Evolutionary conservation across 2,329 filamentous ascomycete species (phyloP).

Genomic region (Purpureocillium takamizusanense): DNA sequence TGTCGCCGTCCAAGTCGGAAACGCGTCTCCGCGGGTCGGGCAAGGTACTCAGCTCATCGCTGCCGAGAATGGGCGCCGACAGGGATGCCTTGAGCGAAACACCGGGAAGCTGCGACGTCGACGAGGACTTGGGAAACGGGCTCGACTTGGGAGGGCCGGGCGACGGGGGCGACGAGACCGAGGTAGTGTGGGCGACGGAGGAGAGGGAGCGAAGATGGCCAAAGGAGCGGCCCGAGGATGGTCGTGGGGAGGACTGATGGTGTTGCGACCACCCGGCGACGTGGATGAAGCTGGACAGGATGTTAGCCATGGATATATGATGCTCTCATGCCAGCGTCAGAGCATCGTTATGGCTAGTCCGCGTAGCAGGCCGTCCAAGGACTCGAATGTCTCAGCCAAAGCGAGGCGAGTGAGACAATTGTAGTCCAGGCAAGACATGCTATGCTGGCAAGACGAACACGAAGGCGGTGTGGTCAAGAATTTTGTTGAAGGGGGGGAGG

Average conservation of each 20-base stretch:
- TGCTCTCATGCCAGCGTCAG: constrained; percentile 1
- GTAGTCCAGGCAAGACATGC: no score
- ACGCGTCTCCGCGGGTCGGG: constrained; percentile 53
- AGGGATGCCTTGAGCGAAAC: constrained; percentile 29
- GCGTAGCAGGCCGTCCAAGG: constrained; percentile 7
- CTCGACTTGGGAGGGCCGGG: constrained; percentile 18
- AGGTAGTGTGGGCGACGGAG: constrained; percentile 35
- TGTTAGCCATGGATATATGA: constrained; percentile 10
- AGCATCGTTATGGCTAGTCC: constrained; percentile 1
- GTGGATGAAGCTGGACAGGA: constrained; percentile 38
- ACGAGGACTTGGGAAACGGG: constrained; percentile 27
- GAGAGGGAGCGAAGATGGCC: constrained; percentile 46
- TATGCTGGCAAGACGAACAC: no score
- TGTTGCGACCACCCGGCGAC: constrained; percentile 44
- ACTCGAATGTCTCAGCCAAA: no score
- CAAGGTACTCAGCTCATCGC: constrained; percentile 59
- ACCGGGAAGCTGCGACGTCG: constrained; percentile 25
- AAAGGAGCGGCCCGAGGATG: constrained; percentile 24
- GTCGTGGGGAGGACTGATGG: constrained; percentile 14
- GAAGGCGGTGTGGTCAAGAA: no score
- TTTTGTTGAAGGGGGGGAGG: no score
- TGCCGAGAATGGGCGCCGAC: constrained; percentile 32
- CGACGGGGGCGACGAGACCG: constrained; percentile 7
- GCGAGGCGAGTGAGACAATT: no score
- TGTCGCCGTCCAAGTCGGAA: constrained; percentile 34